A percentile compares a stretch with the other conserved stretches of the same genome.
phyloP scores from a whole-genome alignment of 805 yeast species.

The Tetrapisispora phaffii region DNA sequence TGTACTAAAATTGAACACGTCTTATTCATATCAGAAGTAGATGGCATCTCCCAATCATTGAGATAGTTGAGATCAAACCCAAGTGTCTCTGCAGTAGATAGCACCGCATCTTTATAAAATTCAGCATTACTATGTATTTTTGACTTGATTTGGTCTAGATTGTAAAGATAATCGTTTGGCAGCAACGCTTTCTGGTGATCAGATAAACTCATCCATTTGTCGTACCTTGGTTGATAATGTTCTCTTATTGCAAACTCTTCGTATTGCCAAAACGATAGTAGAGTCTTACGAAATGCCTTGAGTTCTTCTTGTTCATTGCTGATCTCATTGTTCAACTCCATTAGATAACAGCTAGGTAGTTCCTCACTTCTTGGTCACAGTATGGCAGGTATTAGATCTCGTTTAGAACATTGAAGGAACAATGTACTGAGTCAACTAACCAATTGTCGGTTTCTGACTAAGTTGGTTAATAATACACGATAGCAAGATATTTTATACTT shows the following conservation, averaged over 20 bases:
- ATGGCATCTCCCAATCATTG: background rate
- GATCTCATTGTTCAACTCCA: background rate
- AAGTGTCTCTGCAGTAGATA: background rate
- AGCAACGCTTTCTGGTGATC: conserved; percentile 33
- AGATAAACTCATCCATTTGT: conserved; percentile 30
- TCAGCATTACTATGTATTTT: conserved; percentile 16
- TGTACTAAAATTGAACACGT: conserved; percentile 46
- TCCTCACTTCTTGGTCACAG: too few relatives aligned
- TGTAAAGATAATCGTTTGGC: conserved; percentile 36
- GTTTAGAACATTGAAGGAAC: too few relatives aligned
- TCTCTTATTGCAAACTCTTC: conserved; percentile 6
- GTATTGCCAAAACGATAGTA: conserved; percentile 4
- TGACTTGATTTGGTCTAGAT: conserved; percentile 30
- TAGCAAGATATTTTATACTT: too few relatives aligned
- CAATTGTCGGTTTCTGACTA: too few relatives aligned
- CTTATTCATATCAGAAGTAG: conserved; percentile 32
- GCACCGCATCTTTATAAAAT: conserved; percentile 4
- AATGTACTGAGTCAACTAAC: too few relatives aligned
- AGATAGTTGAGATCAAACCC: background rate
- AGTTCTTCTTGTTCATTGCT: background rate
- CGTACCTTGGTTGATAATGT: conserved; percentile 18
- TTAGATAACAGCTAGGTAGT: too few relatives aligned
- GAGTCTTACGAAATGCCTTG: background rate
- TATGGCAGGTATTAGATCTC: too few relatives aligned
- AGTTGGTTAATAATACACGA: too few relatives aligned